Percentiles rank a stretch among this genome's conserved stretches.
Conservation (phyloP, 208 protist genomes). For the Acanthamoeba polyphaga region DNA sequence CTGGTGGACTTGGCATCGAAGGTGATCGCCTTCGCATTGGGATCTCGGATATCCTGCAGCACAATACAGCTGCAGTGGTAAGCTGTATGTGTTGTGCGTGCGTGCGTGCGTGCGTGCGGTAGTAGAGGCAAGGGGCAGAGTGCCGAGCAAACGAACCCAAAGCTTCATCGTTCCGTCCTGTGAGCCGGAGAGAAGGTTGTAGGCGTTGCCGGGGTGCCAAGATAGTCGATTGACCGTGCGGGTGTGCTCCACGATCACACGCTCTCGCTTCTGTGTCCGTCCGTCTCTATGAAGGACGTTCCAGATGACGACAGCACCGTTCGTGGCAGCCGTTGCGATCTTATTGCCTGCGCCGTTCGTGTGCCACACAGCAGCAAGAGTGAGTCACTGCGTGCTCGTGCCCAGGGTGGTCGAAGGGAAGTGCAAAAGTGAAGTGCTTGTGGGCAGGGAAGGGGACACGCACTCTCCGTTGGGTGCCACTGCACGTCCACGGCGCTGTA, state of each 20-base stretch:
- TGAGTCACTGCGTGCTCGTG: background rate
- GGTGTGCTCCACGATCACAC: constrained; percentile 86
- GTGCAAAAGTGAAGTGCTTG: background rate
- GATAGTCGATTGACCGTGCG: constrained; percentile 86
- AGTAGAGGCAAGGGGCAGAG: background rate
- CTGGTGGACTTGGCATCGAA: constrained; percentile 86
- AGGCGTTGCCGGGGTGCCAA: constrained; percentile 85
- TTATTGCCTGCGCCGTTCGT: constrained; percentile 78
- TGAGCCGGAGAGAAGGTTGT: constrained; percentile 85
- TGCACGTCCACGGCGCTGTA: constrained; percentile 81
- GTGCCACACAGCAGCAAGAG: background rate
- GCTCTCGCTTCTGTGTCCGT: constrained; percentile 79
- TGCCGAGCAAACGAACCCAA: constrained; percentile 28
- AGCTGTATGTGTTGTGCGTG: background rate
- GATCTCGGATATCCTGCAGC: constrained; percentile 81
- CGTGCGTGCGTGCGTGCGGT: background rate
- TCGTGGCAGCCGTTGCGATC: constrained; percentile 90
- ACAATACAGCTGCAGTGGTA: constrained; percentile 37
- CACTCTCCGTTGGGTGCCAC: constrained; percentile 82
- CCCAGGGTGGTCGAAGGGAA: background rate
- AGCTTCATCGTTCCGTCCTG: constrained; percentile 86
- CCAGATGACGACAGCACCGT: constrained; percentile 89
- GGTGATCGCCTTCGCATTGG: constrained; percentile 79
- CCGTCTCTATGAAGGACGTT: constrained; percentile 81
- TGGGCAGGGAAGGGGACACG: background rate